phyloP scores from a whole-genome alignment of 2,329 filamentous ascomycete genomes.

The Cyanodermella asteris region DNA sequence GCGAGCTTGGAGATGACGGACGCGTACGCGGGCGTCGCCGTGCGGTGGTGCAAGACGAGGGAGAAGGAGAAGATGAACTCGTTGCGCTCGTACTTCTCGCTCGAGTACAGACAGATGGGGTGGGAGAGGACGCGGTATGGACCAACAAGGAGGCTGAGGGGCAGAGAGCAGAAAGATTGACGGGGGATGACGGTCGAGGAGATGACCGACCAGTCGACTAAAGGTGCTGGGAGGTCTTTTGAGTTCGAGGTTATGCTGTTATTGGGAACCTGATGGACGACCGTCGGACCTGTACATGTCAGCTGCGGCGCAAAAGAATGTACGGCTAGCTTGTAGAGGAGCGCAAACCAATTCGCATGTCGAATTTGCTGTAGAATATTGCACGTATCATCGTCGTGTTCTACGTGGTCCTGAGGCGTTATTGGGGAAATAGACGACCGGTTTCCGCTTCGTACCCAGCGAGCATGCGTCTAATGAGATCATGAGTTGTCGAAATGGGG shows the following conservation, averaged over 20 bases:
- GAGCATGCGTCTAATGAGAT: too few species aligned
- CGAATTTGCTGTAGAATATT: slow-evolving; percentile 46
- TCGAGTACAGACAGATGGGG: slow-evolving; percentile 69
- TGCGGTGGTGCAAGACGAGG: slow-evolving; percentile 39
- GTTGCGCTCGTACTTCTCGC: slow-evolving; percentile 67
- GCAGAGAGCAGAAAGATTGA: slow-evolving; percentile 79
- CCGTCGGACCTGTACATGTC: slow-evolving; percentile 29
- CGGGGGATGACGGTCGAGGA: slow-evolving; percentile 87
- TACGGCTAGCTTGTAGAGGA: neutral
- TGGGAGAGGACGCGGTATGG: slow-evolving; percentile 64
- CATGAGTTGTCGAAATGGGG: too few species aligned
- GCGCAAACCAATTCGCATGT: slow-evolving; percentile 30
- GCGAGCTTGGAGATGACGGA: slow-evolving; percentile 72
- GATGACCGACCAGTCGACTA: slow-evolving; percentile 70
- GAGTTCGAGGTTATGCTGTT: slow-evolving; percentile 30
- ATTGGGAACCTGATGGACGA: slow-evolving; percentile 42
- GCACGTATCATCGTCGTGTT: slow-evolving; percentile 31
- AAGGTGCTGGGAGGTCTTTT: slow-evolving; percentile 30
- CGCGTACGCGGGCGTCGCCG: slow-evolving; percentile 39
- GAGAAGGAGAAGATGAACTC: slow-evolving; percentile 99
- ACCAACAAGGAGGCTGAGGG: slow-evolving; percentile 36
- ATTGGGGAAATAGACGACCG: too few species aligned
- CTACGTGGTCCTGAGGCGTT: too few species aligned
- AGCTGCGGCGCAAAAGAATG: slow-evolving; percentile 1
- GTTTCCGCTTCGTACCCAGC: too few species aligned